phyloP scores from a whole-genome alignment of 169 alveolate species.

The Cryptosporidium sp. region DNA sequence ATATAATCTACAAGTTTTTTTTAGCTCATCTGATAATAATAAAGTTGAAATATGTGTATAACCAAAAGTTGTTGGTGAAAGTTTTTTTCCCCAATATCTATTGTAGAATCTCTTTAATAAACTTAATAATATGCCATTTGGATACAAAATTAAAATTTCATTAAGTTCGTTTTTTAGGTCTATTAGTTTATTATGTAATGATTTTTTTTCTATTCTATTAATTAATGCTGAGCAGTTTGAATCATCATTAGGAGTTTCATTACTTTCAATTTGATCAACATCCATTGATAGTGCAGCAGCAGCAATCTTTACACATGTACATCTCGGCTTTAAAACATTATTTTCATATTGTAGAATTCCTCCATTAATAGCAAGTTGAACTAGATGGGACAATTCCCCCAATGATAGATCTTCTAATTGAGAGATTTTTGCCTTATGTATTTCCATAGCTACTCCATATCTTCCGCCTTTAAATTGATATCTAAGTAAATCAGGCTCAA shows the following conservation, averaged over 20 bases:
- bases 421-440: conserved; percentile 26
- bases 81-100: conserved; percentile 53
- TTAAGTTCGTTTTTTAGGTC: conserved; percentile 3
- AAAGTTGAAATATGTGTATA: conserved; percentile 37
- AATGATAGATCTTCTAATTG: conserved; percentile 11
- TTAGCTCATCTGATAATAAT: conserved; percentile 42
- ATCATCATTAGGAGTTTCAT: not conserved
- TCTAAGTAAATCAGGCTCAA: not conserved
- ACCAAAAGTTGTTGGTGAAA: conserved; percentile 54
- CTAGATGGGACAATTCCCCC: conserved; percentile 44
- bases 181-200: not conserved
- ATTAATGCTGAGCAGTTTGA: conserved; percentile 1
- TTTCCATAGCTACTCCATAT: conserved; percentile 48
- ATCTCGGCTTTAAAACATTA: conserved; percentile 29
- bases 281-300: conserved; percentile 38
- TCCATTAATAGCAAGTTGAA: conserved; percentile 32
- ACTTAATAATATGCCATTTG: conserved; percentile 53
- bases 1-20: conserved; percentile 31
- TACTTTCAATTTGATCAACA: conserved; percentile 13
- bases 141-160: conserved; percentile 23
- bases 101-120: conserved; percentile 17
- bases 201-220: not conserved
- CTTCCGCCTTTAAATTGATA: conserved; percentile 61
- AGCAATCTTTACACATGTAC: conserved; percentile 27
- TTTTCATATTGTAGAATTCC: conserved; percentile 49